phyloP scores from a whole-genome alignment of 2,329 filamentous ascomycete genomes.

The Ophiosphaerella herpotricha region DNA sequence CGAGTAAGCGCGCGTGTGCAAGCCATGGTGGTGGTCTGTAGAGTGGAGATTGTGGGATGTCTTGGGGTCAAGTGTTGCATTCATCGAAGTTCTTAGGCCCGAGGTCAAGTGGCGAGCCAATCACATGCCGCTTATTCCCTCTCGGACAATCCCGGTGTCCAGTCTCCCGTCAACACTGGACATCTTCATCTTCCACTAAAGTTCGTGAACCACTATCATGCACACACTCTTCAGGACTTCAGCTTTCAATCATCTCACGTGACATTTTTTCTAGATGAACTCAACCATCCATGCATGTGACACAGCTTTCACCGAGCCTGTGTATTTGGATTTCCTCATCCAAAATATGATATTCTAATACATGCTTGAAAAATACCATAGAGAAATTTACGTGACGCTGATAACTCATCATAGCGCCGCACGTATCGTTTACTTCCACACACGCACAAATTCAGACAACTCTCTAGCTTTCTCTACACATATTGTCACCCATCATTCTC shows the following conservation, averaged over 20 bases:
- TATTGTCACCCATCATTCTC: neutral
- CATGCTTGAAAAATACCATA: neutral
- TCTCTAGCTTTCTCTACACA: neutral
- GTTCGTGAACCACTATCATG: neutral
- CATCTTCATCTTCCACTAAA: slow-evolving; percentile 5
- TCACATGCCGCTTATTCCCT: slow-evolving; percentile 5
- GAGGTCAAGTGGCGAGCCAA: slow-evolving; percentile 10
- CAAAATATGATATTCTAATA: neutral
- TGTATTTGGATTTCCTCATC: neutral
- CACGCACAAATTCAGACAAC: neutral
- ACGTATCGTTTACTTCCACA: neutral
- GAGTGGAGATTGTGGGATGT: slow-evolving; percentile 34
- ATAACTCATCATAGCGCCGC: neutral
- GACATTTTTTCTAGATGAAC: neutral
- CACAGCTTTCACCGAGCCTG: neutral
- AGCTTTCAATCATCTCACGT: neutral
- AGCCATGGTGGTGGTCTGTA: slow-evolving; percentile 40
- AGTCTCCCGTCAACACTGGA: slow-evolving; percentile 13
- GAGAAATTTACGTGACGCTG: neutral
- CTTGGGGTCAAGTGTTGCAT: slow-evolving; percentile 25
- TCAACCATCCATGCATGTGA: neutral
- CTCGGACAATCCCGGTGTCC: slow-evolving; percentile 10
- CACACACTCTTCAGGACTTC: too few species aligned
- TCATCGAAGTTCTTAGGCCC: slow-evolving; percentile 25
- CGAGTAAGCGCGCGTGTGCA: slow-evolving; percentile 45